A percentile compares a stretch with the other conserved stretches of the same genome.
Evolutionary conservation across 805 yeast genomes (phyloP).

Genomic region (Wickerhamiella domercqiae): DNA sequence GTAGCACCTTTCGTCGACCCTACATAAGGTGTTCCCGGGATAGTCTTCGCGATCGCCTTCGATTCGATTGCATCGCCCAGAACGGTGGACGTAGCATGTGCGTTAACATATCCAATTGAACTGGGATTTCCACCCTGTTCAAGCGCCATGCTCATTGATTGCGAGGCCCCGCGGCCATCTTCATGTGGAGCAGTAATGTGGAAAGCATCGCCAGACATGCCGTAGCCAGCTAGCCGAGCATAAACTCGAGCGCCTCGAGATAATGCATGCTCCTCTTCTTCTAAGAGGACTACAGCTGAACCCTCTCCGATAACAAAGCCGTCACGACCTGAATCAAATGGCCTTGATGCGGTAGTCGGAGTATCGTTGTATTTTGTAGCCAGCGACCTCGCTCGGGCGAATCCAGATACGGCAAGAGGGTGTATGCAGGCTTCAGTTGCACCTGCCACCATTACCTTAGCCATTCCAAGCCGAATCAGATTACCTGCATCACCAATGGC

Average conservation of each 20-base stretch:
- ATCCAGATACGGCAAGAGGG: conserved; percentile 79
- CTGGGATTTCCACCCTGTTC: conserved; percentile 30
- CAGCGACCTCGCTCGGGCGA: conserved; percentile 75
- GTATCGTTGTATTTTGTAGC: conserved; percentile 44
- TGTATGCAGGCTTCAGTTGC: conserved; percentile 79
- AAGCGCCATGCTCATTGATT: conserved; percentile 71
- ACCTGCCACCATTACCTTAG: conserved; percentile 85
- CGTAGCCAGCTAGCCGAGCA: conserved; percentile 78
- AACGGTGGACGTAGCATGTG: conserved; percentile 90
- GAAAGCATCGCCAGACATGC: conserved; percentile 77
- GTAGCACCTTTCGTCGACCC: conserved; percentile 83
- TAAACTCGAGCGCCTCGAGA: conserved; percentile 50
- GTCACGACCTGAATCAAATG: conserved; percentile 61
- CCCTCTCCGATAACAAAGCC: conserved; percentile 97
- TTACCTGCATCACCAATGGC: conserved; percentile 86
- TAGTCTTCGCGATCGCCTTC: conserved; percentile 42
- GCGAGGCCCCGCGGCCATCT: conserved; percentile 68
- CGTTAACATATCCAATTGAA: conserved; percentile 66
- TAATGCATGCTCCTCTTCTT: conserved; percentile 60
- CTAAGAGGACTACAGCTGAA: conserved; percentile 64
- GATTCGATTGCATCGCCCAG: conserved; percentile 86
- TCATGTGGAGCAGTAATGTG: conserved; percentile 87
- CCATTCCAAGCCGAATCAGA: conserved; percentile 63
- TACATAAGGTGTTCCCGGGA: conserved; percentile 29
- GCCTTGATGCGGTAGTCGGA: conserved; percentile 62